Conservation (phyloP, 805 yeast genomes). For the Cyberlindnera mississippiensis region DNA sequence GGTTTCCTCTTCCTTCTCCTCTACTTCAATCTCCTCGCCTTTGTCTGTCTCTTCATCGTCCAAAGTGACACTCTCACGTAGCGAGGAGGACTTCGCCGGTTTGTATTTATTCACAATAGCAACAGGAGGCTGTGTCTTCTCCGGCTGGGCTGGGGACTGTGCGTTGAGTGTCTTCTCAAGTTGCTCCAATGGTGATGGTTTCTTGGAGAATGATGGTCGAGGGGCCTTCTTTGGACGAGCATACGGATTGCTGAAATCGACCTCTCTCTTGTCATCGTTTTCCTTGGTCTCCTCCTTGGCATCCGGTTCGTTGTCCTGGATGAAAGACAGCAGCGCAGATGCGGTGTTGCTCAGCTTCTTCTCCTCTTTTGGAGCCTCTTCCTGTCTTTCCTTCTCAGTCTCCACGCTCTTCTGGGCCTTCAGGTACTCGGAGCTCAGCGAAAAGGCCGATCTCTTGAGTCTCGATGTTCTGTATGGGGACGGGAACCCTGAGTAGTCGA, state of each 20-base stretch:
- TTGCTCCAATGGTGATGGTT: constrained; percentile 20
- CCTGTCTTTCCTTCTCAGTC: constrained; percentile 6
- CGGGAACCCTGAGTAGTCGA: constrained; percentile 36
- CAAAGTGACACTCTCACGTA: constrained; percentile 31
- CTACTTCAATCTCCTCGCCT: neutral
- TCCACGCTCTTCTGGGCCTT: constrained; percentile 3
- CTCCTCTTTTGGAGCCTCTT: constrained; percentile 5
- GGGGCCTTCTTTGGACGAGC: constrained; percentile 16
- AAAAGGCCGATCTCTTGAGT: constrained; percentile 18
- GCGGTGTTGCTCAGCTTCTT: constrained; percentile 45
- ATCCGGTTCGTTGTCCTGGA: constrained; percentile 30
- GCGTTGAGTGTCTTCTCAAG: constrained; percentile 21
- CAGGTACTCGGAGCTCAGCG: constrained; percentile 8
- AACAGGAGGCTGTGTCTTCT: neutral
- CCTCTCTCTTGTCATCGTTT: constrained; percentile 7
- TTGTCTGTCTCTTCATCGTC: constrained; percentile 9
- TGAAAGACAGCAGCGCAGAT: constrained; percentile 42
- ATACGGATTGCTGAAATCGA: constrained; percentile 40
- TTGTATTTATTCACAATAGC: constrained; percentile 27
- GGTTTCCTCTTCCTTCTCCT: constrained; percentile 5
- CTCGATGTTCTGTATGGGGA: constrained; percentile 36
- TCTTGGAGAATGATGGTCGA: constrained; percentile 3
- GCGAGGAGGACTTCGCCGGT: constrained; percentile 36
- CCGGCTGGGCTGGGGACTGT: constrained; percentile 2
- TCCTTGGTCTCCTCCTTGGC: constrained; percentile 4